Base-by-base conservation (phyloP, 441 rosid genomes). In the Bocquillonia castaneifolia region DNA sequence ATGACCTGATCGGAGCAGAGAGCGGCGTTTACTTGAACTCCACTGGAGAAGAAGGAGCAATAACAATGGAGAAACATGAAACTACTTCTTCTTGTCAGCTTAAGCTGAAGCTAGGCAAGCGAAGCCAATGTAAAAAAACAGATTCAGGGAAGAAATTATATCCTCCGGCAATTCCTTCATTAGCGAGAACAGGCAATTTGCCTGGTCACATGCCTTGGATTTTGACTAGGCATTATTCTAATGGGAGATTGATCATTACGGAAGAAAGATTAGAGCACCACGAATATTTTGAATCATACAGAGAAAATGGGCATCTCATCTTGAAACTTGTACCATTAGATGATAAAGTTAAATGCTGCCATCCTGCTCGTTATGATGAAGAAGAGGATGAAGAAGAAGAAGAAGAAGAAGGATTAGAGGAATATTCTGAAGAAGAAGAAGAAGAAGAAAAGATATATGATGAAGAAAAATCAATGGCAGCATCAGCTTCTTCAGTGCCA, bases 1-100 rank as follows among this genome's bases (percentile, higher is more conserved):
- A 76, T 10, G 83, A 82, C 32, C 31, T 78, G 65, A 69, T 82
- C n/a, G 82, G 82, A 32, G 45, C 83, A 3, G 83, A 80, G 44
- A 79, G 76, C 50, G 82, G 83, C 2, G 82, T 72, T 31, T 76
- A 55, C 65, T 56, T 76, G 64, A 64, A 52, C 63, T 31, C 70
- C 13, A 13, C 4, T 53, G 61, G 28, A 13, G 53, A 54, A 2
- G 47, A 48, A 50, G 5, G 25, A 31, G 51, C 47, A 51, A 25
- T 12, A 32, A 29, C 31, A 48, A 9, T 22, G 67, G 36, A 50
- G 18, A 74, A 53, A 56, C 20, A 37, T 6, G 13, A 45, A 45
- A 10, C 26, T 12, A 17, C 1, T 51, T 17, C 4, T 23, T 18
- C 23, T 29, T 15, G 2, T 37, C 5, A 18, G 18, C 28, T 10